Base-by-base conservation (phyloP, 2,329 filamentous ascomycete genomes). In the Neopestalotiopsis sp. region DNA sequence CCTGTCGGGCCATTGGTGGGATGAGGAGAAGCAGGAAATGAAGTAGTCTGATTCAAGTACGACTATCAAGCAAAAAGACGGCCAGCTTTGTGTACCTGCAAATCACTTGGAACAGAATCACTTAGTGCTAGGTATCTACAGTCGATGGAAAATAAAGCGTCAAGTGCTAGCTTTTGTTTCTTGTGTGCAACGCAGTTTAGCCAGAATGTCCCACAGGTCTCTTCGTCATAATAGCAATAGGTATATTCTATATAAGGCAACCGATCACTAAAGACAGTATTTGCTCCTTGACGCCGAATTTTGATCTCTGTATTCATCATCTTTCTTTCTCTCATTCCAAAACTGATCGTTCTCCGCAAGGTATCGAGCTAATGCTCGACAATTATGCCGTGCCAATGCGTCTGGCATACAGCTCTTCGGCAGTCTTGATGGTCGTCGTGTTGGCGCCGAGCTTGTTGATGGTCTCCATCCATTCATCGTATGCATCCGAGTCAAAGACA, bases 381-480 rank as follows among this genome's bases (percentile, higher is more conserved):
- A 32, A 28, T 12, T 59, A 59, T 20, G 34, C 14, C 34, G 30
- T 30, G n/a, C 59, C 59, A 5, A 61, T 30, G 4, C 79, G 75
- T 68, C 73, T 78, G 6, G 78, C 81, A 72, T 88, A 88, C n/a
- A 87, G 77, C 79, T 91, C 87, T 83, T 98, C 95, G 1, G 95
- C 95, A 65, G 91, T 89, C 69, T 90, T 91, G 79, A 98, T 95
- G 81, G 94, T 96, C 74, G 92, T 89, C 85, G 97, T 94, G 79
- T 97, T 97, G 59, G 94, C 93, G 32, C 92, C 91, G 62, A 97
- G 85, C 87, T 99, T 99, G 85, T 99, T 98, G 66, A 90, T 94
- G 72, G 97, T 98, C 88, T 98, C 94, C 81, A 95, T 89, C 86
- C 95, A 98, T 81, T 98, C 96, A 72, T 98, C 94, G 75, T 92